A percentile compares a stretch with the other conserved stretches of the same genome.
Evolutionary conservation across 768 basidiomycete species (phyloP).

Genomic region (Paxillus involutus): DNA sequence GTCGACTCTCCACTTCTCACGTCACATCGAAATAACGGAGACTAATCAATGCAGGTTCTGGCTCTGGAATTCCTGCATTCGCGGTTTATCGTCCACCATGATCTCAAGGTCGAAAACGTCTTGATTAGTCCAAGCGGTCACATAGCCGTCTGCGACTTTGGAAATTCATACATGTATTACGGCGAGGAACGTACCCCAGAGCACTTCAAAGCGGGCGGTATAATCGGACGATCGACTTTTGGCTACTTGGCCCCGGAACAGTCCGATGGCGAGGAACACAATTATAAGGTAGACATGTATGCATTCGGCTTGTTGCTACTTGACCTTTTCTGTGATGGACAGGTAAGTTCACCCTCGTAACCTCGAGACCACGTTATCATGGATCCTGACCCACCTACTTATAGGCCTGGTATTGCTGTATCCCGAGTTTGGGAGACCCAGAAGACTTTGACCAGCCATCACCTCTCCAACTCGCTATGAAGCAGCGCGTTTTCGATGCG

Average conservation of each 20-base stretch:
- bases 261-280: conserved; percentile 39
- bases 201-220: background rate
- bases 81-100: conserved; percentile 42
- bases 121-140: conserved; percentile 33
- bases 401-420: conserved; percentile 6
- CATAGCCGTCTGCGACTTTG: conserved; percentile 14
- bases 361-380: background rate
- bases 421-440: background rate
- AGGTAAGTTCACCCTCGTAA: background rate
- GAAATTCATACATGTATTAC: conserved; percentile 11
- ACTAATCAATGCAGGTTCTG: background rate
- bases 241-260: conserved; percentile 48
- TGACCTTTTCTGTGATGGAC: conserved; percentile 7
- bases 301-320: conserved; percentile 32
- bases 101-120: conserved; percentile 55
- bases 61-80: conserved; percentile 12
- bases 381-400: background rate
- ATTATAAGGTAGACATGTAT: conserved; percentile 43
- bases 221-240: conserved; percentile 32
- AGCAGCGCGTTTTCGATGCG: conserved; percentile 1
- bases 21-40: background rate
- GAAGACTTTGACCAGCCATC: background rate
- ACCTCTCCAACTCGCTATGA: background rate
- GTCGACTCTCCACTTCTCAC: background rate
- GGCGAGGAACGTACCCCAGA: background rate